Conservation (phyloP, 345 rosid species). For the Draba incana region DNA sequence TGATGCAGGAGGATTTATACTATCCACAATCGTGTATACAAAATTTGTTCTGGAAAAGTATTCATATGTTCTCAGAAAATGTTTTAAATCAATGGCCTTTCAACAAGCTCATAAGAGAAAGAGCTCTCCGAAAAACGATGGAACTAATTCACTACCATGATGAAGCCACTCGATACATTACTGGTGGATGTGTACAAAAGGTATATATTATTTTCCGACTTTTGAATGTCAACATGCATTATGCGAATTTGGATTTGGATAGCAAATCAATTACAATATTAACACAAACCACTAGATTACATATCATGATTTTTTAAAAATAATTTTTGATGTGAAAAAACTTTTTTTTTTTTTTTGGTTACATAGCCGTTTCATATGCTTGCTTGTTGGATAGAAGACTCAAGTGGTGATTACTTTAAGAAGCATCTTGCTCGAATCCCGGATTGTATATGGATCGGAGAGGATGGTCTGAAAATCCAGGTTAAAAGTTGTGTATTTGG, state of each 20-base stretch:
- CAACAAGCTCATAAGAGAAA: conserved; percentile 42
- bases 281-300: no score
- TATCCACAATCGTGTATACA: conserved; percentile 47
- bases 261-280: no score
- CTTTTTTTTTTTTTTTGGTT: background rate
- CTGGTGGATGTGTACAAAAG: conserved; percentile 51
- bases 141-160: conserved; percentile 53
- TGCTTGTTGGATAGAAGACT: conserved; percentile 65
- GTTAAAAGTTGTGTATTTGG: conserved; percentile 3
- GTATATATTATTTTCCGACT: conserved; percentile 6
- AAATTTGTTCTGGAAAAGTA: conserved; percentile 47
- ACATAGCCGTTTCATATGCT: conserved; percentile 44
- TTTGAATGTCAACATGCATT: no score
- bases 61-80: conserved; percentile 46
- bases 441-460: conserved; percentile 47
- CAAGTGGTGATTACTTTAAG: conserved; percentile 43
- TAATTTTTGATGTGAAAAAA: no score
- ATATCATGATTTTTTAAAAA: no score
- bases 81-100: conserved; percentile 49
- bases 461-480: conserved; percentile 56
- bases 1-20: conserved; percentile 50
- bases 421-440: conserved; percentile 47
- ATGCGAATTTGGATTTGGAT: no score
- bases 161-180: conserved; percentile 49
- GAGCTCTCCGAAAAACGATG: conserved; percentile 46